phyloP scores from a whole-genome alignment of 2,329 filamentous ascomycete species.

The Paracoccidioides lutzii region DNA sequence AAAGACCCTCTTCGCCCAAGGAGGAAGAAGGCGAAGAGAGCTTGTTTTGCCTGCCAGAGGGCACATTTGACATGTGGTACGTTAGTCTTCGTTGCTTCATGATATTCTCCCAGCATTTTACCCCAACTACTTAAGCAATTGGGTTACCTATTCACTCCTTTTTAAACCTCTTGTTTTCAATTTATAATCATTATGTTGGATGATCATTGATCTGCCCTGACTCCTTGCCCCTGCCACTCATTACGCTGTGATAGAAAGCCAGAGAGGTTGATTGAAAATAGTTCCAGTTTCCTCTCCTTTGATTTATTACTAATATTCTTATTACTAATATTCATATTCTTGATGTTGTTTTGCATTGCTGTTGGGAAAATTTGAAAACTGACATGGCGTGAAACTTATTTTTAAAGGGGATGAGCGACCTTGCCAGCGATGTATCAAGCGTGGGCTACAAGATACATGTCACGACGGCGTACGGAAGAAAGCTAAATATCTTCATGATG shows the following conservation, averaged over 20 bases:
- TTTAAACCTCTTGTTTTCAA: too few relatives aligned
- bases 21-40: constrained; percentile 88
- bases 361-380: constrained; percentile 9
- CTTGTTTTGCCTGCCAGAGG: constrained; percentile 92
- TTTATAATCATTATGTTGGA: too few relatives aligned
- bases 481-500: constrained; percentile 96
- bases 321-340: too few relatives aligned
- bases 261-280: neutral
- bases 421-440: constrained; percentile 86
- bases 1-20: constrained; percentile 84
- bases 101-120: neutral
- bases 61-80: constrained; percentile 97
- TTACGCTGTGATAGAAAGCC: neutral
- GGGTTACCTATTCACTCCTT: too few relatives aligned
- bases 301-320: too few relatives aligned
- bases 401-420: constrained; percentile 78
- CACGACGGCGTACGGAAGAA: constrained; percentile 97
- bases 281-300: too few relatives aligned
- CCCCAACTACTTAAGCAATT: too few relatives aligned
- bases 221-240: neutral
- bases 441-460: constrained; percentile 77
- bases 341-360: too few relatives aligned
- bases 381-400: constrained; percentile 16
- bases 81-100: constrained; percentile 30
- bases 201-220: neutral